phyloP scores from a whole-genome alignment of 2,329 filamentous ascomycete genomes.

The Exutisphaerella laricina region DNA sequence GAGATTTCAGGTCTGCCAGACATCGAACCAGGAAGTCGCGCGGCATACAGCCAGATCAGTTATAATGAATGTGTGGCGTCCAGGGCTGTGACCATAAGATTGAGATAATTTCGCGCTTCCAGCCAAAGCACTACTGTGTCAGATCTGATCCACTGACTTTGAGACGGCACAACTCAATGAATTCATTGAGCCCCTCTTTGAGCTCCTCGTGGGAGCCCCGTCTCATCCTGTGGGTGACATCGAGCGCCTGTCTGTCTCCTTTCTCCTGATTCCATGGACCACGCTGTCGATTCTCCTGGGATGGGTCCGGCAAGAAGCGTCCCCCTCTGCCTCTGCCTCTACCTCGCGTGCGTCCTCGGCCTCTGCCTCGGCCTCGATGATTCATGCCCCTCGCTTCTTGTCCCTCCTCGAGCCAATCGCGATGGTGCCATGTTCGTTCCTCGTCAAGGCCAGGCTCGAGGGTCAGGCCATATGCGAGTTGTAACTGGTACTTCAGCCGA shows the following conservation, averaged over 20 bases:
- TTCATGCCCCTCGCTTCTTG: conserved; percentile 9
- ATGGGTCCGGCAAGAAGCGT: conserved; percentile 6
- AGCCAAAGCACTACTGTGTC: neutral
- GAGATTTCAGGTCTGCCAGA: too few species aligned
- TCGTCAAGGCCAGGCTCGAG: conserved; percentile 34
- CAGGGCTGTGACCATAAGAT: too few species aligned
- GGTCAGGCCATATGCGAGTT: conserved; percentile 32
- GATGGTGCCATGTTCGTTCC: conserved; percentile 23
- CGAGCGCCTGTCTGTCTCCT: conserved; percentile 32
- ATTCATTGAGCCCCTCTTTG: conserved; percentile 39
- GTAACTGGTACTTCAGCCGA: conserved; percentile 31
- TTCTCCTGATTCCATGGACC: conserved; percentile 36
- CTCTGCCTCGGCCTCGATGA: conserved; percentile 20
- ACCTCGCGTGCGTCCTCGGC: conserved; percentile 15
- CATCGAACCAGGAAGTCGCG: too few species aligned
- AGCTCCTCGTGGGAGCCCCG: conserved; percentile 29
- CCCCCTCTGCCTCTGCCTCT: conserved; percentile 18
- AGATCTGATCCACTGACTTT: conserved; percentile 30
- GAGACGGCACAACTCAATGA: conserved; percentile 41
- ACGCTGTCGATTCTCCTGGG: conserved; percentile 20
- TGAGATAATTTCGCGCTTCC: too few species aligned
- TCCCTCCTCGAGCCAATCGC: conserved; percentile 19
- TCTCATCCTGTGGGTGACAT: conserved; percentile 28
- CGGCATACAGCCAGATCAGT: neutral
- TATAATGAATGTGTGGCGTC: neutral